These are phyloP conservation scores for Bacidia gigantensis DNA, from an alignment of 495 filamentous ascomycete genomes.

Conservation along the genomic window DNA sequence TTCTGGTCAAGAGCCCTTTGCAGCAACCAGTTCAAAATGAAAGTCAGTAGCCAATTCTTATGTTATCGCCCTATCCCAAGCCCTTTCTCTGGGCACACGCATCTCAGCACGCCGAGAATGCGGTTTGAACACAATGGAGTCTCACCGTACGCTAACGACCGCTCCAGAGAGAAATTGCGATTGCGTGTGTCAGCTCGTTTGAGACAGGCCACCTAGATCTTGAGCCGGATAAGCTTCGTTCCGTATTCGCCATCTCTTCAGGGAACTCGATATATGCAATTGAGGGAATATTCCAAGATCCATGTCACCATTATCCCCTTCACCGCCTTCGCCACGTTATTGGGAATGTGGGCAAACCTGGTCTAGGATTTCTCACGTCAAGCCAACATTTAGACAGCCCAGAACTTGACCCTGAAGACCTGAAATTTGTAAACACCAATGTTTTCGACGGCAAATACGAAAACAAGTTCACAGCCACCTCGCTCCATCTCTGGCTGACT, in stretches of 20 bases:
- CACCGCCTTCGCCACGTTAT: slow-evolving; percentile 2
- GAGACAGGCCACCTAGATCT: slow-evolving; percentile 9
- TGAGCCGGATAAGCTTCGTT: slow-evolving; percentile 1
- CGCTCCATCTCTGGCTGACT: slow-evolving; percentile 31
- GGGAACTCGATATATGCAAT: slow-evolving; percentile 16
- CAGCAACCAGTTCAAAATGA: too few species aligned
- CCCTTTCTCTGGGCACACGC: not conserved
- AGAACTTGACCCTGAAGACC: slow-evolving; percentile 1
- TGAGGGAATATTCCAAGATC: slow-evolving; percentile 12
- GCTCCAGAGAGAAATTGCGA: not conserved
- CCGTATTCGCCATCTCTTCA: slow-evolving; percentile 12
- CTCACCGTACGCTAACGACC: too few species aligned
- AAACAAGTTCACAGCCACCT: slow-evolving; percentile 23
- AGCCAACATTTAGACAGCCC: slow-evolving; percentile 7
- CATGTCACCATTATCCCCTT: not conserved
- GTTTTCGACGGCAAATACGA: slow-evolving; percentile 21
- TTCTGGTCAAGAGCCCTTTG: not conserved
- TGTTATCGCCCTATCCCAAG: not conserved
- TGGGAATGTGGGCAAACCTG: slow-evolving; percentile 15
- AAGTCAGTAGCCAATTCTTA: too few species aligned
- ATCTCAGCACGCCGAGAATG: too few species aligned
- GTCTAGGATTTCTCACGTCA: slow-evolving; percentile 14
- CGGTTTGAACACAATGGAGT: too few species aligned
- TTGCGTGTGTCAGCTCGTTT: slow-evolving; percentile 12
- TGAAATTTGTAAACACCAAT: slow-evolving; percentile 15